These are phyloP conservation scores for Sugiyamaella pinicola DNA, from an alignment of 1,139 yeast genomes.

Conservation along the genomic window DNA sequence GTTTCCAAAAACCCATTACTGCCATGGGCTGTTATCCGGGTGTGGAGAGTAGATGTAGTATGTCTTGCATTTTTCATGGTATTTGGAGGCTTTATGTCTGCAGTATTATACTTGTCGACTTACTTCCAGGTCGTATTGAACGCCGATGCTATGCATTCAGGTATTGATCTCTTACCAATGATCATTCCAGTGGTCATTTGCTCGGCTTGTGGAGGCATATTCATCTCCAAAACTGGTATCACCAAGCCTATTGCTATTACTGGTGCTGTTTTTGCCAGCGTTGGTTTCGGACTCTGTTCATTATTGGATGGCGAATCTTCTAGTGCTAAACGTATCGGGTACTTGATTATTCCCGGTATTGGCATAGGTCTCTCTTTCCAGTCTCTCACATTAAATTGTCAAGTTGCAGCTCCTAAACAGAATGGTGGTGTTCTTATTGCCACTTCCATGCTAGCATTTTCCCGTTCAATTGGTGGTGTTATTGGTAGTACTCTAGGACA, in stretches of 20 bases:
- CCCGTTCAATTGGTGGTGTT: slow-evolving; percentile 53
- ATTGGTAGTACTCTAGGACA: slow-evolving; percentile 53
- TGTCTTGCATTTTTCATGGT: slow-evolving; percentile 46
- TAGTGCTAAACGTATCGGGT: slow-evolving; percentile 48
- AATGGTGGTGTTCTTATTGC: slow-evolving; percentile 56
- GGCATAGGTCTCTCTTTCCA: slow-evolving; percentile 60
- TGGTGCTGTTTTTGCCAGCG: slow-evolving; percentile 49
- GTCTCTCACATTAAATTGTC: slow-evolving; percentile 54
- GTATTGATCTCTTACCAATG: slow-evolving; percentile 58
- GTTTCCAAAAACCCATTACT: slow-evolving; percentile 52
- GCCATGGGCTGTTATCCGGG: slow-evolving; percentile 44
- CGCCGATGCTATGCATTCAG: slow-evolving; percentile 57
- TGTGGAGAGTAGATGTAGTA: slow-evolving; percentile 48
- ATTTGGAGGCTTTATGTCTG: slow-evolving; percentile 51
- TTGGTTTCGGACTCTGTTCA: slow-evolving; percentile 59
- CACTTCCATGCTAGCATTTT: slow-evolving; percentile 53
- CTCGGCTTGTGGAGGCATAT: slow-evolving; percentile 51
- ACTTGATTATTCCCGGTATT: slow-evolving; percentile 56
- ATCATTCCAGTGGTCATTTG: slow-evolving; percentile 55
- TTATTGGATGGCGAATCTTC: slow-evolving; percentile 38
- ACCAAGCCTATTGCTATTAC: slow-evolving; percentile 53
- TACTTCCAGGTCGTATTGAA: slow-evolving; percentile 58
- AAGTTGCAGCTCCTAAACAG: slow-evolving; percentile 55
- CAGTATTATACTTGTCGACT: slow-evolving; percentile 51
- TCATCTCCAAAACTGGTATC: slow-evolving; percentile 50